A percentile compares a stretch with the other conserved stretches of the same genome.
These are phyloP conservation scores for Kazachstania sp. DNA, from an alignment of 1,139 yeast species.

Conservation along the genomic window DNA sequence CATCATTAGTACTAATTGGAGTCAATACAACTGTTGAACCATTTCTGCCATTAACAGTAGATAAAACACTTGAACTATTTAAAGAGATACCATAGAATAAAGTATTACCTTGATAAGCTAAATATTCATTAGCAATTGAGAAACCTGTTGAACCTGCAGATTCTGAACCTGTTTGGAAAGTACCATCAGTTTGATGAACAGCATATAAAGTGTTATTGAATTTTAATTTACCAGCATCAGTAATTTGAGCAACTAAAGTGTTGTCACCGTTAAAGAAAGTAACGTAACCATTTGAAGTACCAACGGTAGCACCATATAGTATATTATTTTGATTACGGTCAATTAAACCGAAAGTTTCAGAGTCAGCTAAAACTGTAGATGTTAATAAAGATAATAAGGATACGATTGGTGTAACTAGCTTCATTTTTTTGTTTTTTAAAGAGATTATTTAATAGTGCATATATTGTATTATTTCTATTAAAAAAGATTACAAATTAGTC, in stretches of 20 bases:
- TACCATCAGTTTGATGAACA: conserved; percentile 11
- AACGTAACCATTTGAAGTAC: conserved; percentile 12
- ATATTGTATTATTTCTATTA: too few species aligned
- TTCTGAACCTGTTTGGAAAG: conserved; percentile 8
- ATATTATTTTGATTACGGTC: conserved; percentile 30
- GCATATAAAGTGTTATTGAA: conserved; percentile 26
- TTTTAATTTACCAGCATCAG: conserved; percentile 29
- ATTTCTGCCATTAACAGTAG: conserved; percentile 9
- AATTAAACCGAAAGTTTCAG: conserved; percentile 29
- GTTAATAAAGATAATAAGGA: conserved; percentile 16
- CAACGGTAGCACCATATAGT: conserved; percentile 24
- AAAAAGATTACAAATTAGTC: too few species aligned
- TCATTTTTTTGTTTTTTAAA: conserved; percentile 7
- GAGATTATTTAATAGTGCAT: too few species aligned
- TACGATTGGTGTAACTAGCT: conserved; percentile 8
- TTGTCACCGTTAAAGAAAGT: conserved; percentile 8
- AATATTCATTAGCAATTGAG: conserved; percentile 21
- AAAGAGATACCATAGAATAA: conserved; percentile 21
- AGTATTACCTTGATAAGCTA: conserved; percentile 20
- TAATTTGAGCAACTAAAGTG: conserved; percentile 17
- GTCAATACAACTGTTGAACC: conserved; percentile 13
- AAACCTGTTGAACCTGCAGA: conserved; percentile 26
- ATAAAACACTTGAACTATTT: conserved; percentile 12
- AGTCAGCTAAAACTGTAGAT: conserved; percentile 20
- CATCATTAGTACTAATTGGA: conserved; percentile 10